These are phyloP conservation scores for Pseudogymnoascus sp. DNA, from an alignment of 2,329 filamentous ascomycete species.

Conservation along the genomic window DNA sequence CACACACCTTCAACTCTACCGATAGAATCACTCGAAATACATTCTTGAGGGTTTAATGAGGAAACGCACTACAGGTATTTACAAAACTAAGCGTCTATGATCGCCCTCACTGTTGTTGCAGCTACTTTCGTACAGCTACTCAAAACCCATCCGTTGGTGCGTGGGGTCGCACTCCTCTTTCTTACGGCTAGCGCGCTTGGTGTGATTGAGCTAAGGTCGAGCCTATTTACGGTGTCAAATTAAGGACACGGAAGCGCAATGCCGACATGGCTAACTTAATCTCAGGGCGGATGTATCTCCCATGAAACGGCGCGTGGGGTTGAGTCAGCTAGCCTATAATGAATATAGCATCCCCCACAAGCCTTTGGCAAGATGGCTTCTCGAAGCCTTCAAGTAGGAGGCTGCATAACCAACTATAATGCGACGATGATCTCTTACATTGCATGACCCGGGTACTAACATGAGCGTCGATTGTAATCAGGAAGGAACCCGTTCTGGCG, in stretches of 20 bases:
- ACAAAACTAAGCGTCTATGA: too few relatives aligned
- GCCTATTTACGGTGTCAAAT: background rate
- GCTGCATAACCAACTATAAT: background rate
- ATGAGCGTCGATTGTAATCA: background rate
- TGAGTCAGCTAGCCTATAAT: background rate
- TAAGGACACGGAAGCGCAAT: background rate
- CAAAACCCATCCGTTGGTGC: too few relatives aligned
- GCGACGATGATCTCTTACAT: background rate
- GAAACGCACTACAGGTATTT: too few relatives aligned
- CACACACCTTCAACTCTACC: too few relatives aligned
- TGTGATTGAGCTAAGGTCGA: background rate
- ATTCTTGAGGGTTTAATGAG: too few relatives aligned
- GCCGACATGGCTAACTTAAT: background rate
- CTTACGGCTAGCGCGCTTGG: too few relatives aligned
- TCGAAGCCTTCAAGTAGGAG: background rate
- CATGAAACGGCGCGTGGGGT: background rate
- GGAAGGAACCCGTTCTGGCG: background rate
- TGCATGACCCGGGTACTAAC: background rate
- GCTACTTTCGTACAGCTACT: too few relatives aligned
- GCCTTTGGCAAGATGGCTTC: background rate
- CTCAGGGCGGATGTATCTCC: background rate
- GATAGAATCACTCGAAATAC: too few relatives aligned
- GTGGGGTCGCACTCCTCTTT: too few relatives aligned
- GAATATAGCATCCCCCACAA: background rate
- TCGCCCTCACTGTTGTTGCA: too few relatives aligned